Evolutionary conservation across 495 filamentous ascomycete species (phyloP).

Genomic region (Bacidia rubella): DNA sequence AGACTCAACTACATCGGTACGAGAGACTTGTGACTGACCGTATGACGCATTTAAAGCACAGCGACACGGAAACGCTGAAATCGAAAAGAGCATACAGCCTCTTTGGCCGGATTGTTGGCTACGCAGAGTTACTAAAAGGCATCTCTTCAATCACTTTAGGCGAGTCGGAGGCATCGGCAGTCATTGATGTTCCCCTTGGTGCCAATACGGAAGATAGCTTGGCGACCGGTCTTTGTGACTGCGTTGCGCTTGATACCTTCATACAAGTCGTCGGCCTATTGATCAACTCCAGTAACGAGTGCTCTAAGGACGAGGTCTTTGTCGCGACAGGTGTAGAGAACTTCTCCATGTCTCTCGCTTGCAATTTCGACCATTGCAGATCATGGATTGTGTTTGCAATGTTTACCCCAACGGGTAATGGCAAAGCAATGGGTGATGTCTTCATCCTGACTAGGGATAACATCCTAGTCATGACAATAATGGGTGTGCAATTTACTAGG

Average conservation of each 20-base stretch:
- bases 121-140: slow-evolving; percentile 17
- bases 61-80: slow-evolving; percentile 5
- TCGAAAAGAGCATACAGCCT: slow-evolving; percentile 17
- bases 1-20: slow-evolving; percentile 4
- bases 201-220: slow-evolving; percentile 15
- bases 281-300: slow-evolving; percentile 20
- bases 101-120: slow-evolving; percentile 20
- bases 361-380: slow-evolving; percentile 12
- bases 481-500: slow-evolving; percentile 16
- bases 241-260: slow-evolving; percentile 22
- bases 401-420: slow-evolving; percentile 11
- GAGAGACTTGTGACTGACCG: slow-evolving; percentile 9
- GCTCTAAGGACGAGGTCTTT: slow-evolving; percentile 18
- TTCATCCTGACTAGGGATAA: slow-evolving; percentile 19
- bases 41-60: slow-evolving; percentile 1
- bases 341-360: slow-evolving; percentile 14
- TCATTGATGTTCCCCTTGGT: slow-evolving; percentile 11
- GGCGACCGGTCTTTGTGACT: slow-evolving; percentile 15
- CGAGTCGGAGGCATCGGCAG: slow-evolving; percentile 16
- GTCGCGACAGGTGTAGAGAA: slow-evolving; percentile 18
- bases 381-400: slow-evolving; percentile 22
- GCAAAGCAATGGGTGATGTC: slow-evolving; percentile 20
- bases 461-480: slow-evolving; percentile 13
- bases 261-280: slow-evolving; percentile 26
- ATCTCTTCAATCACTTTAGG: slow-evolving; percentile 18